These are phyloP conservation scores for Neonectria magnoliae DNA, from an alignment of 2,329 filamentous ascomycete species.

Conservation along the genomic window DNA sequence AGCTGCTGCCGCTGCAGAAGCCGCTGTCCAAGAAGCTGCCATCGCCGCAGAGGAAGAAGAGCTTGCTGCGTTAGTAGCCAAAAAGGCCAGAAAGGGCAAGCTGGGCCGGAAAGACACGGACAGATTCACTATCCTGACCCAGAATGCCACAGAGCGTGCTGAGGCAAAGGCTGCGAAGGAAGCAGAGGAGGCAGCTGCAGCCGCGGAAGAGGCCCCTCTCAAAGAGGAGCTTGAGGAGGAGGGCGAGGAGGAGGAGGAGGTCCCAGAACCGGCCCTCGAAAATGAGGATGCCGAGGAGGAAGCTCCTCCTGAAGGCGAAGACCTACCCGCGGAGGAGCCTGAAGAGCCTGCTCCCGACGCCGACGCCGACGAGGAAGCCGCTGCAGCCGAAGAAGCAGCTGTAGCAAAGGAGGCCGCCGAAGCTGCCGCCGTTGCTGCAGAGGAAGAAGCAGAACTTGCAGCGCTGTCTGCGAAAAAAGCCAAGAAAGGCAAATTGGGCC, in stretches of 20 bases:
- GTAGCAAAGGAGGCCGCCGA: constrained; percentile 37
- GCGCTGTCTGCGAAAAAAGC: constrained; percentile 54
- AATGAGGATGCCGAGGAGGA: constrained; percentile 19
- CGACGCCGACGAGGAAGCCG: constrained; percentile 15
- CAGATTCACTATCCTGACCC: constrained; percentile 29
- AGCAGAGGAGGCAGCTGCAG: constrained; percentile 28
- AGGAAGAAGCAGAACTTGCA: constrained; percentile 48
- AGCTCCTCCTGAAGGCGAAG: constrained; percentile 30
- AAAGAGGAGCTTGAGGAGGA: constrained; percentile 17
- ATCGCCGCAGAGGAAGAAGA: constrained; percentile 50
- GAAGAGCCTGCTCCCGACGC: constrained; percentile 17
- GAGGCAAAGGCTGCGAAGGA: constrained; percentile 31
- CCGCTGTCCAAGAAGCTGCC: constrained; percentile 38
- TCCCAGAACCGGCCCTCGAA: neutral
- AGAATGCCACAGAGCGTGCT: constrained; percentile 31
- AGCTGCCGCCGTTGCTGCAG: constrained; percentile 21
- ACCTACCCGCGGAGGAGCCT: constrained; percentile 45
- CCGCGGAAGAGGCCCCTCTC: neutral
- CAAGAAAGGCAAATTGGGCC: constrained; percentile 37
- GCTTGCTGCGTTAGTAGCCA: constrained; percentile 52
- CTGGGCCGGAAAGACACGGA: constrained; percentile 40
- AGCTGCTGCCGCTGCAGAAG: constrained; percentile 38
- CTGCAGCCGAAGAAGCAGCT: constrained; percentile 29
- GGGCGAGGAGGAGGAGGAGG: constrained; percentile 5
- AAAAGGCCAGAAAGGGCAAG: constrained; percentile 49